Conservation (phyloP, 345 rosid genomes). For the Eucalyptus urophylla region DNA sequence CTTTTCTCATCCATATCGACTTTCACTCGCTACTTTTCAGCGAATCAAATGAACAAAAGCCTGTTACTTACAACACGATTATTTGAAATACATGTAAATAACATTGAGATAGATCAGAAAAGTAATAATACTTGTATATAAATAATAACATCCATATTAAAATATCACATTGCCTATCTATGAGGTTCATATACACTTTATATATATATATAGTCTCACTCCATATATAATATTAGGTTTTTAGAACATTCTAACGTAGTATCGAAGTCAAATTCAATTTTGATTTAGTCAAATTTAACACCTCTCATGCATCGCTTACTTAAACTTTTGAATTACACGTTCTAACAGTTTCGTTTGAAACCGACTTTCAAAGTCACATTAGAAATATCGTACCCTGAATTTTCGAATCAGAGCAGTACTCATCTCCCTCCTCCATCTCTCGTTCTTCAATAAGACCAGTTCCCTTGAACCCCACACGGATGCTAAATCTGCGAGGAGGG, state of each 20-base stretch:
- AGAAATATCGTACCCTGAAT: background rate
- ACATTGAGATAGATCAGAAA: background rate
- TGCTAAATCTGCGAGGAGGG: background rate
- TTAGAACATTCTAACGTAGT: background rate
- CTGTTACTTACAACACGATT: fast-evolving
- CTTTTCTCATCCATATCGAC: fast-evolving
- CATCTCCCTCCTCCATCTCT: background rate
- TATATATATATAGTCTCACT: background rate
- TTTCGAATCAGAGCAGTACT: too few relatives aligned
- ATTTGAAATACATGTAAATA: background rate
- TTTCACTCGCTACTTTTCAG: background rate
- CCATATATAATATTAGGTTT: background rate
- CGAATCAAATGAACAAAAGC: background rate
- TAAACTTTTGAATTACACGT: background rate
- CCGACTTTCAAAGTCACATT: background rate
- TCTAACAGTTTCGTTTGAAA: background rate
- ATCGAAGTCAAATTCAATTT: fast-evolving
- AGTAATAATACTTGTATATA: background rate
- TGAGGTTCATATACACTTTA: background rate
- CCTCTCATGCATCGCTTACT: background rate
- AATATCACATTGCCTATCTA: background rate
- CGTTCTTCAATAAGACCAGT: background rate
- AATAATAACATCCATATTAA: background rate
- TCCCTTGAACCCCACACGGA: background rate
- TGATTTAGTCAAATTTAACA: background rate